Percentiles rank a stretch among this genome's conserved stretches.
Evolutionary conservation across 164 flowering plant genomes (phyloP).

Genomic region (Vitis rotundifolia): DNA sequence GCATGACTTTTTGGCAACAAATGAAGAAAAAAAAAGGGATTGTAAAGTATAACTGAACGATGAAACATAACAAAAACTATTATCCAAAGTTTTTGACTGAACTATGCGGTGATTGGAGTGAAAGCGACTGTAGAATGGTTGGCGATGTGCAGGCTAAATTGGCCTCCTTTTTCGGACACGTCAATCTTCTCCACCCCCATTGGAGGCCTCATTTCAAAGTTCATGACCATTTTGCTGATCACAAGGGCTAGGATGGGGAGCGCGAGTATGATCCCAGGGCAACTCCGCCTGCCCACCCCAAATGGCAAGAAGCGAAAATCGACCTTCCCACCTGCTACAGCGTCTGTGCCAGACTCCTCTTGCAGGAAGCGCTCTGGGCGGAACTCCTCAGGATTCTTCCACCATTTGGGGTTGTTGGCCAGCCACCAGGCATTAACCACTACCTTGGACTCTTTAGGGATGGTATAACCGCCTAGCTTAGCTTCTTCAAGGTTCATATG

Average conservation of each 20-base stretch:
- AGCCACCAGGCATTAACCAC: constrained; percentile 83
- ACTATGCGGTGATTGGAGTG: too few relatives aligned
- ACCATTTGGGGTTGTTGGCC: constrained; percentile 63
- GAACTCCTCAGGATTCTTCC: constrained; percentile 57
- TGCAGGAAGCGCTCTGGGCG: constrained; percentile 72
- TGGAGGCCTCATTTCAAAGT: neutral
- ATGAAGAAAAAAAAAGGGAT: too few relatives aligned
- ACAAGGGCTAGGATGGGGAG: constrained; percentile 1
- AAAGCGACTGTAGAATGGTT: neutral
- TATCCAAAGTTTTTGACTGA: too few relatives aligned
- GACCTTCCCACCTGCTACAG: constrained; percentile 55
- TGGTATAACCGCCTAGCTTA: constrained; percentile 52
- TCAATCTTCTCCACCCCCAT: neutral
- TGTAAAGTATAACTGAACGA: too few relatives aligned
- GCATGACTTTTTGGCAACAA: too few relatives aligned
- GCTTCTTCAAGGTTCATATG: constrained; percentile 76
- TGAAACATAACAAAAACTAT: too few relatives aligned
- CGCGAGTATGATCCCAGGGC: constrained; percentile 1
- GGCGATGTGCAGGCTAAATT: neutral
- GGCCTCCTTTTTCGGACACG: neutral
- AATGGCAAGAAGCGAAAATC: neutral
- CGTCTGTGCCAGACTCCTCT: constrained; percentile 46
- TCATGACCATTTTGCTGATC: neutral
- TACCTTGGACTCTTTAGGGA: constrained; percentile 64
- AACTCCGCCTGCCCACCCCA: constrained; percentile 1